These are phyloP conservation scores for Moesziomyces aphidis DNA, from an alignment of 1,284 basidiomycete genomes.

Conservation along the genomic window DNA sequence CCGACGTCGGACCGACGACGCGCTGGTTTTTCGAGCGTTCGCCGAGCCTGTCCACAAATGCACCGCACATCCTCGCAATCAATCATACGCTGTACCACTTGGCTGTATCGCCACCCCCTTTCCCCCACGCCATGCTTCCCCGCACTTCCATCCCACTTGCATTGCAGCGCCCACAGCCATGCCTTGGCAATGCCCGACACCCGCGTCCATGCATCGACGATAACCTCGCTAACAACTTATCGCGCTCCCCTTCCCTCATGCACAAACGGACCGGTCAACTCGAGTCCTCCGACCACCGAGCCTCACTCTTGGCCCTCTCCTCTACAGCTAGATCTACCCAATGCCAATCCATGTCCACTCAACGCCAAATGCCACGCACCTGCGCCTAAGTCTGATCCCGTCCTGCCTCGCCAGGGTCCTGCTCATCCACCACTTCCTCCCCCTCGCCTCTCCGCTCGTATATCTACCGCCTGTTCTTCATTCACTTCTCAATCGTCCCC, in stretches of 20 bases:
- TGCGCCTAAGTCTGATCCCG: neutral
- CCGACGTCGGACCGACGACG: constrained; percentile 4
- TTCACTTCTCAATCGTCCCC: no score
- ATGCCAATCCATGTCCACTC: neutral
- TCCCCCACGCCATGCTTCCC: neutral
- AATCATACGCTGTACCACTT: neutral
- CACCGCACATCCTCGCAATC: neutral
- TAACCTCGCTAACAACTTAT: neutral
- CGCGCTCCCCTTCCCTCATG: constrained; percentile 8
- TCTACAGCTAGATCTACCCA: neutral
- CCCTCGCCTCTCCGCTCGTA: constrained; percentile 1
- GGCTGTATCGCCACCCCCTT: neutral
- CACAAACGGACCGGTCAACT: constrained; percentile 31
- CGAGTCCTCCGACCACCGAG: constrained; percentile 7
- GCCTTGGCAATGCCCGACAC: neutral
- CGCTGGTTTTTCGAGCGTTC: neutral
- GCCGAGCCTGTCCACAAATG: neutral
- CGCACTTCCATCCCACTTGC: neutral
- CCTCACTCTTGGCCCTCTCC: neutral
- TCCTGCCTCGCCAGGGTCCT: neutral
- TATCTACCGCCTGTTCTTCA: constrained; percentile 11
- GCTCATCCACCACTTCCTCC: neutral
- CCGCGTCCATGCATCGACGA: neutral
- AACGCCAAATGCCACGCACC: neutral
- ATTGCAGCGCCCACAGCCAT: neutral